Conservation (phyloP, 495 filamentous ascomycete species). For the Neurospora sp. region DNA sequence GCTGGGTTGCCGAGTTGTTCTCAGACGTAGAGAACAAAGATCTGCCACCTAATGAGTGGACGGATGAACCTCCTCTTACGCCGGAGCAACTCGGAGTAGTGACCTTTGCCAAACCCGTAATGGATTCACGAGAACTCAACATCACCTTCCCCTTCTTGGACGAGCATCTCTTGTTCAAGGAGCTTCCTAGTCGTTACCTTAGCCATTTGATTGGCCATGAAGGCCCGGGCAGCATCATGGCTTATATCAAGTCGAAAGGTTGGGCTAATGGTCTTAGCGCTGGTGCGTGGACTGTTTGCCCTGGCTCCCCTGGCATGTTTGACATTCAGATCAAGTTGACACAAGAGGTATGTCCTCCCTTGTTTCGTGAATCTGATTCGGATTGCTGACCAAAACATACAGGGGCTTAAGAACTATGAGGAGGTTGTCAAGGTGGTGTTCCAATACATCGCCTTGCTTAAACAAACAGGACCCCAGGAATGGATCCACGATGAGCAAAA, state of each 20-base stretch:
- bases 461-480: conserved; percentile 67
- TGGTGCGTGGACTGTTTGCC: conserved; percentile 65
- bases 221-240: conserved; percentile 90
- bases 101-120: conserved; percentile 91
- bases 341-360: conserved; percentile 48
- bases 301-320: conserved; percentile 72
- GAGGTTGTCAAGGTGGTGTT: conserved; percentile 84
- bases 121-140: conserved; percentile 79
- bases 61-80: conserved; percentile 57
- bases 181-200: conserved; percentile 82
- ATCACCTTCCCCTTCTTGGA: conserved; percentile 85
- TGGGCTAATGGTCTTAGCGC: conserved; percentile 87
- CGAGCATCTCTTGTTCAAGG: conserved; percentile 72
- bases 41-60: conserved; percentile 73
- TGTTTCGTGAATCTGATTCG: not conserved
- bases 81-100: conserved; percentile 62
- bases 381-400: conserved; percentile 4
- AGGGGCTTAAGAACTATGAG: conserved; percentile 63
- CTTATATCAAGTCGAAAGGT: conserved; percentile 89
- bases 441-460: conserved; percentile 85
- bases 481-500: conserved; percentile 94
- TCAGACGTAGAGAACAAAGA: conserved; percentile 76
- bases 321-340: conserved; percentile 72
- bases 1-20: conserved; percentile 84
- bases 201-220: conserved; percentile 94